Evolutionary conservation across 2,329 filamentous ascomycete genomes (phyloP), one percentile per base, ranked within the genome.

Genomic region (Blastomyces silverae): DNA sequence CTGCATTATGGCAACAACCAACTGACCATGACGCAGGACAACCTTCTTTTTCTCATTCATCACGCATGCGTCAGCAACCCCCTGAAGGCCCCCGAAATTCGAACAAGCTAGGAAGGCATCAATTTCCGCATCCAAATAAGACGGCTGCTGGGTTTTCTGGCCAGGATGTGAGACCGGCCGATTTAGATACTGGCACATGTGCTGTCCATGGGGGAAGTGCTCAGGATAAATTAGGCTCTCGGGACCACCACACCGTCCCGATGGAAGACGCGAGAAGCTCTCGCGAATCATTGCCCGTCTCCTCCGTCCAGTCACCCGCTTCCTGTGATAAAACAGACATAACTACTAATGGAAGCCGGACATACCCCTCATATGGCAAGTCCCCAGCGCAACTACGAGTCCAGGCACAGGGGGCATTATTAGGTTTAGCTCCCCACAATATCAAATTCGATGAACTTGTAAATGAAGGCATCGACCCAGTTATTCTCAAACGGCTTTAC

Each of bases 381-480:
- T 73, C 77, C 7, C 70, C 71, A 11, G 67, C 72, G 17, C 79
- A 80, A 65, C 70, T 80, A 63, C 76, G 77, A 59, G 70, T 77
- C 28, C 75, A 78, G 64, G 89, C 89, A 0, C 84, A 87, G 71
- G 84, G 85, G 31, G 87, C 89, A 3, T 85, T 92, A 50, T 75
- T 90, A 39, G 82, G 84, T 48, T 78, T 92, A 2, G 74, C 75
- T 15, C 77, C 78, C 50, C 79, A 90, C 66, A 89, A 90, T 60
- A 85, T 95, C 65, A 85, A 85, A 25, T 96, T 88, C 71, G 82
- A 88, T 64, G 84, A 90, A 66, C 87, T 93, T 64, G 79, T 92
- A 15, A 81, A 86, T 13, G 89, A 93, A 74, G 89, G 90, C 0
- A 82, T 93, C 53, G 84, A 92, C 69, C 80, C 84, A 46, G 75